Percentiles rank a stretch among this genome's conserved stretches.
phyloP scores from a whole-genome alignment of 805 yeast genomes.

The Suhomyces pyralidae region DNA sequence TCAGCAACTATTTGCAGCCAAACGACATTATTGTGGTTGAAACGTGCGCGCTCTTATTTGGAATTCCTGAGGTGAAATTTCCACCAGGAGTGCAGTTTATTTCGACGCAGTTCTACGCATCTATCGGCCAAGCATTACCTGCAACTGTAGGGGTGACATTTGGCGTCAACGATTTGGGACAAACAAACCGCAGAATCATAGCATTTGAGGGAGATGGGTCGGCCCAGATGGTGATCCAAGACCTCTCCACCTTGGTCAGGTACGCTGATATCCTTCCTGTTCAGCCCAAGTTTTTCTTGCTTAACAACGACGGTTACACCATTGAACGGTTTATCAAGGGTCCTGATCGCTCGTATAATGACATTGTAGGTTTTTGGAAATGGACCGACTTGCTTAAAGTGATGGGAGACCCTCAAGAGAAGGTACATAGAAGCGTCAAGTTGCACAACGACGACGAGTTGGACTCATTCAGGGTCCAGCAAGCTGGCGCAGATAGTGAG shows the following conservation, averaged over 20 bases:
- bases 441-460: constrained; percentile 20
- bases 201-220: constrained; percentile 90
- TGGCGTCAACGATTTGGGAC: constrained; percentile 58
- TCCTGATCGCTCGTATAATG: constrained; percentile 72
- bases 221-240: constrained; percentile 93
- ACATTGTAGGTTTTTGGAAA: constrained; percentile 76
- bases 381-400: constrained; percentile 68
- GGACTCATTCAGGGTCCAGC: constrained; percentile 12
- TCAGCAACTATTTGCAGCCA: constrained; percentile 44
- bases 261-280: constrained; percentile 33
- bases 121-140: constrained; percentile 88
- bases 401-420: constrained; percentile 49
- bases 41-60: constrained; percentile 82
- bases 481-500: constrained; percentile 5
- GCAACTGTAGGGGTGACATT: constrained; percentile 79
- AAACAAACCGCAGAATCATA: constrained; percentile 52
- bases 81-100: constrained; percentile 51
- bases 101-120: constrained; percentile 74
- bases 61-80: constrained; percentile 62
- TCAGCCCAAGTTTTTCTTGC: constrained; percentile 65
- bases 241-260: constrained; percentile 62
- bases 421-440: constrained; percentile 20
- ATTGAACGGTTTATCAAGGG: constrained; percentile 87
- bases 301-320: constrained; percentile 87
- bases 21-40: constrained; percentile 76